Conservation (phyloP, 257 asterid species). For the Vinca minor region DNA sequence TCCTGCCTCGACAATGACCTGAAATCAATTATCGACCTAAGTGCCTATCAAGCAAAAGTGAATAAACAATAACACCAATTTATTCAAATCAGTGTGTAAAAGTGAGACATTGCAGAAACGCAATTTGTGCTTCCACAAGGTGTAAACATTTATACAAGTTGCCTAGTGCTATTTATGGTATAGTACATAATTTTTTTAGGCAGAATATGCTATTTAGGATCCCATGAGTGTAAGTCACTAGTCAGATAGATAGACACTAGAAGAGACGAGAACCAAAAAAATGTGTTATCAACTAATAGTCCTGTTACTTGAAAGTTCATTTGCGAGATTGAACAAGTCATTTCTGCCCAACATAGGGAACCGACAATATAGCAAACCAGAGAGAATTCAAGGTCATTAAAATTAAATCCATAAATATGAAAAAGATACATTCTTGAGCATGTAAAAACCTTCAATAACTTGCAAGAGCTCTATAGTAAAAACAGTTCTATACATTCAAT, state of each 20-base stretch:
- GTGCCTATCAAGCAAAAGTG: constrained; percentile 12
- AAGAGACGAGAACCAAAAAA: too few relatives aligned
- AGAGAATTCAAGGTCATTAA: background rate
- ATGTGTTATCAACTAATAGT: background rate
- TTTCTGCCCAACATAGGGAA: too few relatives aligned
- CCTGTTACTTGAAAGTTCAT: background rate
- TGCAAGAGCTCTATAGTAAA: background rate
- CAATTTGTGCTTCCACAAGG: background rate
- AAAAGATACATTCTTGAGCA: too few relatives aligned
- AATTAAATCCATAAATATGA: background rate
- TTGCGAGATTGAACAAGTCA: too few relatives aligned
- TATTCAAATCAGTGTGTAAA: background rate
- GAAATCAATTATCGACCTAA: constrained; percentile 31
- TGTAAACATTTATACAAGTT: background rate
- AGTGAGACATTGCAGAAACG: too few relatives aligned
- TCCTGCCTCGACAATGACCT: constrained; percentile 90
- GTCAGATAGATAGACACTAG: too few relatives aligned
- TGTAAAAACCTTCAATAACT: too few relatives aligned
- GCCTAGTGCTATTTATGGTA: background rate
- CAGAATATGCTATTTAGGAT: background rate
- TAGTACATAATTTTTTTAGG: background rate
- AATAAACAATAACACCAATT: background rate
- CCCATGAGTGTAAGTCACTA: background rate
- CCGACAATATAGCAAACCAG: background rate
- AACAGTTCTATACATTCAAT: background rate